Conservation (phyloP, 169 alveolate species). For the Plasmodium vivax region DNA sequence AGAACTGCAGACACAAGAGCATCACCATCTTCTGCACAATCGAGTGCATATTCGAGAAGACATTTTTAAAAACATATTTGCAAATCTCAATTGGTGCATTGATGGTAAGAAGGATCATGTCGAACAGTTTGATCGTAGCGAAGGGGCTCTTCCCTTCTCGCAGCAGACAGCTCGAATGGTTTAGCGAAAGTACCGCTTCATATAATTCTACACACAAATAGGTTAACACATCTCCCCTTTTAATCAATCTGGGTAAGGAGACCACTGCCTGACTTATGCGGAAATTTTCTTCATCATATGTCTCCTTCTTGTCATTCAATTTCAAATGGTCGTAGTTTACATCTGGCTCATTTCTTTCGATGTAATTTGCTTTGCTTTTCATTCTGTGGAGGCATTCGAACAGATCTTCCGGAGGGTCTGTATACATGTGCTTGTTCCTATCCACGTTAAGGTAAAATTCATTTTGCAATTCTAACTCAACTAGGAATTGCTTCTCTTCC, state of each 20-base stretch:
- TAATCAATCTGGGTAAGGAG: constrained; percentile 26
- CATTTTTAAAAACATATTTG: constrained; percentile 36
- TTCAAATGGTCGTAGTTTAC: constrained; percentile 19
- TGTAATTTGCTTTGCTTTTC: constrained; percentile 23
- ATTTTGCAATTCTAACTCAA: constrained; percentile 23
- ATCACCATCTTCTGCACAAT: constrained; percentile 23
- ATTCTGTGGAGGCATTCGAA: constrained; percentile 56
- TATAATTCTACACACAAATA: constrained; percentile 34
- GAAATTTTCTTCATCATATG: constrained; percentile 47
- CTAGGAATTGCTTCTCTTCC: constrained; percentile 26
- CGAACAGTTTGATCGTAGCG: background rate
- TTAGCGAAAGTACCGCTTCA: constrained; percentile 25
- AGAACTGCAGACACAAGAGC: constrained; percentile 19
- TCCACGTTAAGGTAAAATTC: constrained; percentile 44
- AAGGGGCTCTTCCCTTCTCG: constrained; percentile 8
- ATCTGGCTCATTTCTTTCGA: constrained; percentile 21
- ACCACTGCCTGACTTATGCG: constrained; percentile 35
- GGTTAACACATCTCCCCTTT: constrained; percentile 24
- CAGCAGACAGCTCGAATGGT: background rate
- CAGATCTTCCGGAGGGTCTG: constrained; percentile 53
- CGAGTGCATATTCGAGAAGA: constrained; percentile 16
- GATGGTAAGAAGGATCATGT: constrained; percentile 22
- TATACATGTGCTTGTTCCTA: constrained; percentile 23
- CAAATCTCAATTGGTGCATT: constrained; percentile 30
- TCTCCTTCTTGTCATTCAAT: constrained; percentile 39